A percentile compares a stretch with the other conserved stretches of the same genome.
Evolutionary conservation across 805 yeast genomes (phyloP).

Genomic region (Starmera quercuum): DNA sequence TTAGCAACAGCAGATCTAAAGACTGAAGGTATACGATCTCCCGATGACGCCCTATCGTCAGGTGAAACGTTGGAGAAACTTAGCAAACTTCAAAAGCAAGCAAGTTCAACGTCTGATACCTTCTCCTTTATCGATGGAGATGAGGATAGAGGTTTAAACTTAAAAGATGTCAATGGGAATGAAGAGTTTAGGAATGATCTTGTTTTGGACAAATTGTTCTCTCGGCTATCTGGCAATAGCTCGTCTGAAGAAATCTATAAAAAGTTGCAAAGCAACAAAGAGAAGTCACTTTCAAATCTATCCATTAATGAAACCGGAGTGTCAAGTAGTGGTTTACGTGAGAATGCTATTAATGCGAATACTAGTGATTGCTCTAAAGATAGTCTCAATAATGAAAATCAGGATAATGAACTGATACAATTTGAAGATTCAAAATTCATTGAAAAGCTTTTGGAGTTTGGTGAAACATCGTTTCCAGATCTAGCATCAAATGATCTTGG

Average conservation of each 20-base stretch:
- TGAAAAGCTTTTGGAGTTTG: slow-evolving; percentile 30
- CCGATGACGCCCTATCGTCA: no score
- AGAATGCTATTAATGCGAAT: neutral
- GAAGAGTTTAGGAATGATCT: slow-evolving; percentile 7
- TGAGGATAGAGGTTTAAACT: slow-evolving; percentile 12
- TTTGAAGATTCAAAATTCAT: slow-evolving; percentile 29
- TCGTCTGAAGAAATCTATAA: slow-evolving; percentile 1
- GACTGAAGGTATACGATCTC: no score
- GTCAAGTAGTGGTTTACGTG: neutral
- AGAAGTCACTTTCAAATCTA: no score
- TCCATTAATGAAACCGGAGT: neutral
- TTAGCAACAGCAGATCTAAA: no score
- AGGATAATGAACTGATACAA: slow-evolving; percentile 6
- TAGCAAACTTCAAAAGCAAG: no score
- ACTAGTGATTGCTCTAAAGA: neutral
- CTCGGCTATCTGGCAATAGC: slow-evolving; percentile 3
- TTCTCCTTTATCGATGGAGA: slow-evolving; percentile 20
- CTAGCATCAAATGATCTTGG: slow-evolving; percentile 22
- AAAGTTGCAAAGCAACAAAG: neutral
- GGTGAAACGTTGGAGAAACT: no score
- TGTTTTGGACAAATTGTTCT: slow-evolving; percentile 8
- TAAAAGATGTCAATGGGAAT: slow-evolving; percentile 4
- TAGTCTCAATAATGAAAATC: neutral
- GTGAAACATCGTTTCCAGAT: slow-evolving; percentile 32
- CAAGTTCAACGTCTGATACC: no score